phyloP scores from a whole-genome alignment of 2,329 filamentous ascomycete species.

The Microcera coccophila region DNA sequence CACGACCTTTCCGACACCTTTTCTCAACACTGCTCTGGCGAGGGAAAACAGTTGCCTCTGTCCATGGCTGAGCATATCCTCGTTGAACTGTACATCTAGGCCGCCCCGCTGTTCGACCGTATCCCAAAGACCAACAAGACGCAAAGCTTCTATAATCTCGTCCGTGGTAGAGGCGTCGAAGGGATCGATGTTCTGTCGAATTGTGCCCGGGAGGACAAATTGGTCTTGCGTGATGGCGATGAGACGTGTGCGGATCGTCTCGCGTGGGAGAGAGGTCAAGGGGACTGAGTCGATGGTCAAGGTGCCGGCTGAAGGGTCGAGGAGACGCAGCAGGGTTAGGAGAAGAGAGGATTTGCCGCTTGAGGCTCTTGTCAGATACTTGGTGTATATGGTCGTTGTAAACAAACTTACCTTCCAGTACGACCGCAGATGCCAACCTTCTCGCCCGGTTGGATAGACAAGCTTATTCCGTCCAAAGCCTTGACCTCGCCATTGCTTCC shows the following conservation, averaged over 20 bases:
- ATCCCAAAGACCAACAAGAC: constrained; percentile 41
- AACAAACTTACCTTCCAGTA: constrained; percentile 34
- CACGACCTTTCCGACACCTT: constrained; percentile 36
- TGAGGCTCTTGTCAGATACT: background rate
- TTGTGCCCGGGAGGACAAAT: constrained; percentile 42
- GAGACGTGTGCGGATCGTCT: constrained; percentile 41
- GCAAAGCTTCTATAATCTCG: constrained; percentile 38
- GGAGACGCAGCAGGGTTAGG: constrained; percentile 44
- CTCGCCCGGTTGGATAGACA: constrained; percentile 35
- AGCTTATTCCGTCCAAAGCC: constrained; percentile 20
- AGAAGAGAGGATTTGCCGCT: constrained; percentile 52
- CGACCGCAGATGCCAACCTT: constrained; percentile 52
- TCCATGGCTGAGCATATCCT: constrained; percentile 39
- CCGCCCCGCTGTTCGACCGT: constrained; percentile 37
- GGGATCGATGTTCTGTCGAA: constrained; percentile 48
- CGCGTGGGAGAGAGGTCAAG: constrained; percentile 38
- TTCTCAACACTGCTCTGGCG: constrained; percentile 43
- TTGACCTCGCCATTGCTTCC: constrained; percentile 10
- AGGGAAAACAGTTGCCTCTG: constrained; percentile 50
- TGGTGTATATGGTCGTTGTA: constrained; percentile 4
- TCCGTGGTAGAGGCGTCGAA: constrained; percentile 28
- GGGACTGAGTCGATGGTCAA: constrained; percentile 44
- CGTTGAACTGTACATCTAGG: constrained; percentile 33
- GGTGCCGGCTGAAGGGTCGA: constrained; percentile 36
- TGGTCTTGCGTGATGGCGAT: constrained; percentile 49